Conservation (phyloP, 208 protist genomes). For the Giardia muris region DNA sequence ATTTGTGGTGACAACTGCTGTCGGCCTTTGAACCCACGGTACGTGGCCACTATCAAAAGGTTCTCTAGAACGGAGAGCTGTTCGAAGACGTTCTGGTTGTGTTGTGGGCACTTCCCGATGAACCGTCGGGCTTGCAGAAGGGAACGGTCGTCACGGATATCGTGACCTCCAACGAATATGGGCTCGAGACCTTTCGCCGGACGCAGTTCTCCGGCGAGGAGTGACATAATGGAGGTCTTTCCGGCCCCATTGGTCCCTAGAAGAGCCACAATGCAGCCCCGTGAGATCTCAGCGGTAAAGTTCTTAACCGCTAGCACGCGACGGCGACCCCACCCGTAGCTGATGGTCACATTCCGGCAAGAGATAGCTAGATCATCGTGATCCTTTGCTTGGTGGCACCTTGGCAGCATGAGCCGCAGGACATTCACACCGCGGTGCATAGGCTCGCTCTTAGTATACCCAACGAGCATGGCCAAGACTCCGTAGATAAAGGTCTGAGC, state of each 20-base stretch:
- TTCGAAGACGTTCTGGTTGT: slow-evolving; percentile 7
- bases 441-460: background rate
- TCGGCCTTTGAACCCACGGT: background rate
- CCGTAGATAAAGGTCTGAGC: background rate
- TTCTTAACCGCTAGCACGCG: background rate
- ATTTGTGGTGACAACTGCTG: background rate
- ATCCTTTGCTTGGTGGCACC: background rate
- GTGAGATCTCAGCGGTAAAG: background rate
- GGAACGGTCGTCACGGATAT: background rate
- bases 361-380: background rate
- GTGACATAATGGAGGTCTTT: background rate
- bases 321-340: background rate
- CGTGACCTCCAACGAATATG: background rate
- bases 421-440: background rate
- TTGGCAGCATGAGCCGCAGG: background rate
- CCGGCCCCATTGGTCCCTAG: background rate
- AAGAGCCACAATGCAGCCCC: background rate
- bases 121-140: background rate
- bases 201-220: background rate
- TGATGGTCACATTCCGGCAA: background rate
- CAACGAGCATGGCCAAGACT: background rate
- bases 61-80: background rate
- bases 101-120: background rate
- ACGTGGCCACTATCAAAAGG: background rate
- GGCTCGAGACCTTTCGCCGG: background rate